These are phyloP conservation scores for Thielaviopsis populi DNA, from an alignment of 2,329 filamentous ascomycete genomes.

Conservation along the genomic window DNA sequence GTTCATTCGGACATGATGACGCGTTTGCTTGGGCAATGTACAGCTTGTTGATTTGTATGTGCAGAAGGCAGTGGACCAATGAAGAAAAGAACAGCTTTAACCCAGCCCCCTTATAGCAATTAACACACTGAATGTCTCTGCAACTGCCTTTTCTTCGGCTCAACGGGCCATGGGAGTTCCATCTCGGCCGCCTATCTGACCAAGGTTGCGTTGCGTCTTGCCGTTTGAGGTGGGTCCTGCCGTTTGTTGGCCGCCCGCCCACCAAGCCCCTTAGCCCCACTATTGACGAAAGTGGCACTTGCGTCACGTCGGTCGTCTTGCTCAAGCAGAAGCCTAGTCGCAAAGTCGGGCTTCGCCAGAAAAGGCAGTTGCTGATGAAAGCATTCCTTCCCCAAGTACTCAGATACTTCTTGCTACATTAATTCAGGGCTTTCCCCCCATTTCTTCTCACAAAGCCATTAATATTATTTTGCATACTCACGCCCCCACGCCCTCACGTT, in stretches of 20 bases:
- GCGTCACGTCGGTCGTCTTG: not conserved
- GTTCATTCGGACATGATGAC: not conserved
- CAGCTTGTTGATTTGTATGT: not conserved
- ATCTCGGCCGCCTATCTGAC: not conserved
- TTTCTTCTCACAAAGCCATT: no score
- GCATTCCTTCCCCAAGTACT: no score
- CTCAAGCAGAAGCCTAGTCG: constrained; percentile 6
- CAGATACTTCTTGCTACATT: no score
- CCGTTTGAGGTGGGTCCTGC: not conserved
- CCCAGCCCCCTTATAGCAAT: not conserved
- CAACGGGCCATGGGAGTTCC: not conserved
- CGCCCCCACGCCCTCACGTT: not conserved
- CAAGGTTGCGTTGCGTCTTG: not conserved
- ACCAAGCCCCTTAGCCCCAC: not conserved
- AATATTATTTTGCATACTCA: no score
- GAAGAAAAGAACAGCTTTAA: not conserved
- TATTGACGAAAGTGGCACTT: not conserved
- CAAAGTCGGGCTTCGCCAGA: not conserved
- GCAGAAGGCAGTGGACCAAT: not conserved
- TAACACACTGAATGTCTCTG: not conserved
- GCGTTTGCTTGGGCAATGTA: not conserved
- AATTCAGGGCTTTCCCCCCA: no score
- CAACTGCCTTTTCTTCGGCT: not conserved
- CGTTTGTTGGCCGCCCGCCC: not conserved
- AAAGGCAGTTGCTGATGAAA: not conserved